Conservation (phyloP, 2,329 filamentous ascomycete genomes). For the Xenoacremonium recifei region DNA sequence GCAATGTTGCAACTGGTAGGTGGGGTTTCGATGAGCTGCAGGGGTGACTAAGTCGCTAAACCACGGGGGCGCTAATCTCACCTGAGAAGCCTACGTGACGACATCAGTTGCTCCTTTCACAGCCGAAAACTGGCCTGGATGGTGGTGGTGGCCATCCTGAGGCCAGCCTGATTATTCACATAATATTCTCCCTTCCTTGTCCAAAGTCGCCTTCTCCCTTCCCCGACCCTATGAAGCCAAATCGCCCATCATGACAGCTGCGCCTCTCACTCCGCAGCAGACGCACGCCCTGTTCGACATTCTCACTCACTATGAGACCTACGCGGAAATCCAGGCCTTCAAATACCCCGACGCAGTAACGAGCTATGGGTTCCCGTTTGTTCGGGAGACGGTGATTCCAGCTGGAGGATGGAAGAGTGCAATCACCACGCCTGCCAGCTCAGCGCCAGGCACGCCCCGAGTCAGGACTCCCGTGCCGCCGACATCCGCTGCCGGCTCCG, state of each 20-base stretch:
- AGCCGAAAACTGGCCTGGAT: no score
- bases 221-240: no score
- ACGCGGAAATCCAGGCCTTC: conserved; percentile 70
- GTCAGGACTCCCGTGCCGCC: conserved; percentile 22
- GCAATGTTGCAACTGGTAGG: no score
- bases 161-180: no score
- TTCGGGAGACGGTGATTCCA: conserved; percentile 16
- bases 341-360: conserved; percentile 63
- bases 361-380: conserved; percentile 70
- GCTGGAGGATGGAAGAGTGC: conserved; percentile 15
- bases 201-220: not conserved
- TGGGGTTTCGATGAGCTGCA: no score
- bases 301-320: conserved; percentile 58
- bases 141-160: no score
- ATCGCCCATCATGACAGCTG: no score
- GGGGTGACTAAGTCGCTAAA: not conserved
- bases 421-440: conserved; percentile 22
- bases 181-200: no score
- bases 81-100: not conserved
- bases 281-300: conserved; percentile 57
- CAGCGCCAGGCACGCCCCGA: conserved; percentile 27
- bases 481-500: conserved; percentile 1
- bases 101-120: not conserved
- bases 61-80: not conserved
- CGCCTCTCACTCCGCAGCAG: conserved; percentile 38